Evolutionary conservation across 352 stramenopile species (phyloP), one percentile per base, ranked within the genome.

Genomic region (Aphanomyces astaci): DNA sequence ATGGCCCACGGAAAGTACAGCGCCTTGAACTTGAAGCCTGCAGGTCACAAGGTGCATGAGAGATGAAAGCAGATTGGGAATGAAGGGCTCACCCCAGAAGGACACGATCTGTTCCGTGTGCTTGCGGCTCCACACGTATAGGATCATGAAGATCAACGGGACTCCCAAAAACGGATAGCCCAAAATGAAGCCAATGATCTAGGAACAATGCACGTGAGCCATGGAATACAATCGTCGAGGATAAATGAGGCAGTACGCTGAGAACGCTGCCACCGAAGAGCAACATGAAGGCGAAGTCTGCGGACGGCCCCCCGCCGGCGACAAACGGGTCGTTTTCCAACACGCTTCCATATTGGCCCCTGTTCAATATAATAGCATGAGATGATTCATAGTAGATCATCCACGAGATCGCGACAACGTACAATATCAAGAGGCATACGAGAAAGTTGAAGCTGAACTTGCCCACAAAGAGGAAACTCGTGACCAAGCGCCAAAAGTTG

Each of bases 371-470:
- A 25, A 25, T 22, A 11, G 4, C 22, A 27, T 45, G 30, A 32
- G 36, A 31, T 22, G 5, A 45, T 52, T 19, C 43, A 52, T 49
- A 4, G 2, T 10, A 39, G n/a, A n/a, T n/a, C n/a, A n/a, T n/a
- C 36, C 7, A 43, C 36, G 36, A 39, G 51, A 32, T n/a, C 13
- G 45, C 19, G 45, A 4, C 4, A 33, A 75, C 81, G 63, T 73
- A 95, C 87, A 96, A 70, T 65, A 96, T 89, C 79, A 95, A 93
- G 63, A 96, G 81, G 64, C 93, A 82, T 80, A 96, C 94, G 74
- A 96, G 83, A 72, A 96, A 95, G 36, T 83, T 78, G 66, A 96
- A 95, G 71, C 82, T 86, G 59, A 95, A 95, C 71, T 81, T 81
- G 33, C 88, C 88, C 27, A 96, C 81, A 75, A 78, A 96, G 73